These are phyloP conservation scores for Lichtheimia hyalospora DNA, from an alignment of 371 early-diverging fungal species.

Conservation along the genomic window DNA sequence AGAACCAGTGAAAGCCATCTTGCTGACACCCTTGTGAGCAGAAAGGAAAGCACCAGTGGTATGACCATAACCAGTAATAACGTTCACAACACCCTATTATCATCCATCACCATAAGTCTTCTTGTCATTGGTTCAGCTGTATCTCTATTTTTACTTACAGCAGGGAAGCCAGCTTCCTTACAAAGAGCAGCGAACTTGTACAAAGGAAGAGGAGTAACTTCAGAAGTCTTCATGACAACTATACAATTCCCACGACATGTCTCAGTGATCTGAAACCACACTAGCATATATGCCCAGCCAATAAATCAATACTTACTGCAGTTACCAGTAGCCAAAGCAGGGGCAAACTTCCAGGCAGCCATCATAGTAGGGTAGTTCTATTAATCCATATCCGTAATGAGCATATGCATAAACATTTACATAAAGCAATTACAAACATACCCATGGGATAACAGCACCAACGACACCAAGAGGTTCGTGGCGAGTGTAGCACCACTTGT, in stretches of 20 bases:
- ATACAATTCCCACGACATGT: neutral
- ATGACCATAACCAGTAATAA: conserved; percentile 57
- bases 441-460: conserved; percentile 70
- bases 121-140: neutral
- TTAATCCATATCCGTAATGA: neutral
- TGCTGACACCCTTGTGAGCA: conserved; percentile 26
- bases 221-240: conserved; percentile 58
- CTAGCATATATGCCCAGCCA: neutral
- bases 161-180: conserved; percentile 45
- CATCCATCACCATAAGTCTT: neutral
- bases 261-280: no score
- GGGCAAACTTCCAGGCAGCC: conserved; percentile 85
- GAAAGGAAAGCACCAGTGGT: conserved; percentile 34
- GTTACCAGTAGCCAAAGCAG: conserved; percentile 77
- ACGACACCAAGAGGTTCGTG: conserved; percentile 82
- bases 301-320: conserved; percentile 37
- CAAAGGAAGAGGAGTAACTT: conserved; percentile 54
- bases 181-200: conserved; percentile 47
- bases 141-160: conserved; percentile 31
- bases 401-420: neutral
- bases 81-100: conserved; percentile 70
- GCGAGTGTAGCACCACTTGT: conserved; percentile 65
- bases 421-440: conserved; percentile 1
- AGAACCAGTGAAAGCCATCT: conserved; percentile 69
- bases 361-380: conserved; percentile 79